Evolutionary conservation across 169 alveolate genomes (phyloP).

Genomic region (Plasmodium vinckei): DNA sequence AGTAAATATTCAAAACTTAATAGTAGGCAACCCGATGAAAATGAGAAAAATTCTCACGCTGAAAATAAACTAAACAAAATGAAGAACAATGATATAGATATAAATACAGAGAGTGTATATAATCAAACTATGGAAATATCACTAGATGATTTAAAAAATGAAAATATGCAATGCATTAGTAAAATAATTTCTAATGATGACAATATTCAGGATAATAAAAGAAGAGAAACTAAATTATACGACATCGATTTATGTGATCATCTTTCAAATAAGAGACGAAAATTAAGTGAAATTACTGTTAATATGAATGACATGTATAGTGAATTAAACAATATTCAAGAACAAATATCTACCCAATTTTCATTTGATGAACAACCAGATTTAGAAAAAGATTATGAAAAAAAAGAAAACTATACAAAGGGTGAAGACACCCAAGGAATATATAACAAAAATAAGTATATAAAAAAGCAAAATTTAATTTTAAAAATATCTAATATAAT

Average conservation of each 20-base stretch:
- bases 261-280: constrained; percentile 11
- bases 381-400: too few species aligned
- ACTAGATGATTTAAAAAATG: too few species aligned
- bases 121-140: too few species aligned
- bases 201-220: background rate
- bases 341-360: background rate
- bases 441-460: background rate
- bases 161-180: too few species aligned
- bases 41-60: background rate
- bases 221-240: background rate
- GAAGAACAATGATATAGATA: background rate
- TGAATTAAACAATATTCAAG: too few species aligned
- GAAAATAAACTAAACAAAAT: background rate
- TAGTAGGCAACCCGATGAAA: background rate
- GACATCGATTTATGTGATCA: background rate
- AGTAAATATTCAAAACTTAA: background rate
- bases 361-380: background rate
- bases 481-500: constrained; percentile 17
- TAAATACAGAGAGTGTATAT: too few species aligned
- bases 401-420: background rate
- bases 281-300: background rate
- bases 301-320: background rate
- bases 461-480: constrained; percentile 20
- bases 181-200: background rate
- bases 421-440: background rate